Evolutionary conservation across 805 yeast species (phyloP), one percentile per base, ranked within the genome.

Genomic region (Yamadazyma olivae): DNA sequence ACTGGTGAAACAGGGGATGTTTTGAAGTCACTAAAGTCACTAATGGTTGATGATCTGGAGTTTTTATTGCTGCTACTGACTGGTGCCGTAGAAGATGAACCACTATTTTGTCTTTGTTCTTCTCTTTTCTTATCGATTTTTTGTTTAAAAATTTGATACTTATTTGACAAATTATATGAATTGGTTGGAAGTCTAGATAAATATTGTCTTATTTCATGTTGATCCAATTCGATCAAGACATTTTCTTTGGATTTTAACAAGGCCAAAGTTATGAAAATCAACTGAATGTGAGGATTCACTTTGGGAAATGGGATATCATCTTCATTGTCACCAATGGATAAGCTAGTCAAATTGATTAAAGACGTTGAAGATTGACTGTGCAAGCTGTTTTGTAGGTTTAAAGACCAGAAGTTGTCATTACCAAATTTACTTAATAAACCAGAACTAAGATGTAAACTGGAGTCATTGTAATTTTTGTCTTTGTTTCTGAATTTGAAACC

Each of bases 171-270:
- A 32, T 51, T 56, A 55, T 64, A 59, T 12, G 67, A 60, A 41
- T 67, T 67, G 10, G 79, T 68, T 1, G 80, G 77, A 31, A 74
- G 53, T 25, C 81, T 74, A 42, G 77, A 77, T 43, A 90, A 68
- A 45, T 79, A 79, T 53, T 89, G 95, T 25, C 89, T 70, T 30
- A 88, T 86, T 59, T 90, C 98, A 44, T 85, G 80, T 54, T 87
- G 95, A 51, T 90, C 98, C 45, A 89, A 79, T 54, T 90, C 97
- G 45, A 86, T 71, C 36, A 90, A 69, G 26, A 83, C 78, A 47
- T 78, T 77, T 48, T 84, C 90, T 57, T 83, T 82, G 34, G 91
- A 80, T 57, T 86, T 86, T 45, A 90, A 64, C 26, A 90, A 75
- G 1, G 96, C 86, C 32, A 89, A 64, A 32, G 86, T 79, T 3